A percentile compares a stretch with the other conserved stretches of the same genome.
phyloP scores from a whole-genome alignment of 257 asterid species.

The Cordia subcordata region DNA sequence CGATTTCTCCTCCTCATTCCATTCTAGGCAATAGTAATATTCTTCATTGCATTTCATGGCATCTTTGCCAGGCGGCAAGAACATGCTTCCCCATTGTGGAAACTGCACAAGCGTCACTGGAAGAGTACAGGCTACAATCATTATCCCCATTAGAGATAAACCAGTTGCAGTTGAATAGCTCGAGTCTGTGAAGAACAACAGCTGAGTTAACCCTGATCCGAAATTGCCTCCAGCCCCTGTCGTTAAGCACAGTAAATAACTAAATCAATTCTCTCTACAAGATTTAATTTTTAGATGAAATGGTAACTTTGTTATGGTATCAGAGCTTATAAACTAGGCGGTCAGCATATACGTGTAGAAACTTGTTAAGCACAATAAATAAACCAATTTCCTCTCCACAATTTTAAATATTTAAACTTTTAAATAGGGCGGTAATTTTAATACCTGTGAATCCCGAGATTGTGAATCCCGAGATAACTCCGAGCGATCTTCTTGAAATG shows the following conservation, averaged over 20 bases:
- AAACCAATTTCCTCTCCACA: too few relatives aligned
- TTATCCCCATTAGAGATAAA: constrained; percentile 42
- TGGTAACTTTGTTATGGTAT: too few relatives aligned
- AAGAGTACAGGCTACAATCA: constrained; percentile 44
- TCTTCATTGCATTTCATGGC: constrained; percentile 29
- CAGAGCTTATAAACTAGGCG: too few relatives aligned
- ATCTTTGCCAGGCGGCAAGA: constrained; percentile 33
- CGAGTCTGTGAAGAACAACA: constrained; percentile 42
- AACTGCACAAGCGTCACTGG: constrained; percentile 46
- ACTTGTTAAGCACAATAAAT: too few relatives aligned
- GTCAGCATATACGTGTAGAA: too few relatives aligned
- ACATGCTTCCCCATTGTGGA: constrained; percentile 75
- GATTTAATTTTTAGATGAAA: too few relatives aligned
- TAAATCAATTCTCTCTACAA: too few relatives aligned
- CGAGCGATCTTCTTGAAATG: constrained; percentile 48
- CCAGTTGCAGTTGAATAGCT: constrained; percentile 41
- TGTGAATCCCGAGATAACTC: constrained; percentile 51
- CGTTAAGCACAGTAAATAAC: too few relatives aligned
- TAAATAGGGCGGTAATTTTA: too few relatives aligned
- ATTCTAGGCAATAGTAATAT: constrained; percentile 40
- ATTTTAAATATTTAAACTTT: too few relatives aligned
- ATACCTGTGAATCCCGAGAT: too few relatives aligned
- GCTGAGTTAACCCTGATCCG: constrained; percentile 50
- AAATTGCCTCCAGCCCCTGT: constrained; percentile 64
- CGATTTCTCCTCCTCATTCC: constrained; percentile 40